Percentiles rank a stretch among this genome's conserved stretches.
These are phyloP conservation scores for Phaffomyces antillensis DNA, from an alignment of 805 yeast genomes.

Conservation along the genomic window DNA sequence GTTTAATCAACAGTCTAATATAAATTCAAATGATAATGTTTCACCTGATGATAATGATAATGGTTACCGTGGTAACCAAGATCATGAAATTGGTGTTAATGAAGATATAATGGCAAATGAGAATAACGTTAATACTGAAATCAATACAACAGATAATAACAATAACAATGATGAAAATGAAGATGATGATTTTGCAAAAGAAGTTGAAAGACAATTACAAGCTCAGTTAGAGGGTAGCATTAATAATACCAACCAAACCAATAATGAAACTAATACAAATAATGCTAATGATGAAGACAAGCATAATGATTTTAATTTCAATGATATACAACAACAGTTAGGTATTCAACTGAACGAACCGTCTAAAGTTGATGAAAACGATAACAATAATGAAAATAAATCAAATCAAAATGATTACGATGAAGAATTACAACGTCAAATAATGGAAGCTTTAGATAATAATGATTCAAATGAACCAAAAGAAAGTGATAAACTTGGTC, in stretches of 20 bases:
- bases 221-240: background rate
- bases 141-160: background rate
- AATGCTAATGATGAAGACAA: too few relatives aligned
- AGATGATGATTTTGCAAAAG: background rate
- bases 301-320: too few relatives aligned
- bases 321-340: too few relatives aligned
- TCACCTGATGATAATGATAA: slow-evolving; percentile 1
- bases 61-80: slow-evolving; percentile 20
- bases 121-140: background rate
- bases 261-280: too few relatives aligned
- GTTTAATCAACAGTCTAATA: slow-evolving; percentile 3
- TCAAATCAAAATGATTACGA: slow-evolving; percentile 5
- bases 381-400: too few relatives aligned
- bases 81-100: background rate
- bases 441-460: slow-evolving; percentile 13
- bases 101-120: slow-evolving; percentile 1
- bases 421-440: slow-evolving; percentile 13
- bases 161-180: background rate
- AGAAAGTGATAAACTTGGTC: background rate
- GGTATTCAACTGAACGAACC: too few relatives aligned
- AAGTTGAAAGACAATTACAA: background rate
- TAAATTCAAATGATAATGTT: background rate
- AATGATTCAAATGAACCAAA: too few relatives aligned
- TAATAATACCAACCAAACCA: too few relatives aligned
- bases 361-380: too few relatives aligned